Conservation (phyloP, 148 eudicot genomes). For the Silene uniflora region DNA sequence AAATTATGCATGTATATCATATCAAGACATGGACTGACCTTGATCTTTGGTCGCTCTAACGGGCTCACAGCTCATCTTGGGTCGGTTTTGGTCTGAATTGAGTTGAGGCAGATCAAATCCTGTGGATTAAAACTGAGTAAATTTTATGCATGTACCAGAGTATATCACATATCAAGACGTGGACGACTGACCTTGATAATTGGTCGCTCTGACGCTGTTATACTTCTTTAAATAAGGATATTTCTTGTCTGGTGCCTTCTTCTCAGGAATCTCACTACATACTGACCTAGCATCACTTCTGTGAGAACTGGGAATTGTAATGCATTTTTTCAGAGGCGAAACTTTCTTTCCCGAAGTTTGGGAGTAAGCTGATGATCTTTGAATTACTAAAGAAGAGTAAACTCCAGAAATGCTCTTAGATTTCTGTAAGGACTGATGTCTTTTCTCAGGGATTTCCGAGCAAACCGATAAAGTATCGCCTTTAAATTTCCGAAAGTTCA, state of each 20-base stretch:
- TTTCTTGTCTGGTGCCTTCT: conserved; percentile 32
- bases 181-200: conserved; percentile 40
- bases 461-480: conserved; percentile 15
- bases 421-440: neutral
- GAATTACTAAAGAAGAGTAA: neutral
- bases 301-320: neutral
- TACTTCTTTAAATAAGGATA: conserved; percentile 19
- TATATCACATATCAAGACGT: conserved; percentile 1
- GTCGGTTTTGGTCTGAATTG: no score
- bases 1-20: neutral
- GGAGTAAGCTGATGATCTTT: neutral
- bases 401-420: neutral
- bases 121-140: no score
- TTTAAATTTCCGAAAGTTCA: conserved; percentile 19
- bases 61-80: neutral
- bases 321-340: conserved; percentile 7
- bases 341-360: neutral
- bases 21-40: conserved; percentile 38
- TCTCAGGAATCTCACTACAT: conserved; percentile 28
- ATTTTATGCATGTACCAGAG: no score
- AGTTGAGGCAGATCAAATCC: no score
- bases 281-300: conserved; percentile 19
- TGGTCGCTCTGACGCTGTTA: conserved; percentile 29
- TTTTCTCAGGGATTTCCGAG: conserved; percentile 30
- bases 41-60: conserved; percentile 28